Evolutionary conservation across 2,329 filamentous ascomycete species (phyloP).

Genomic region (Lachnellula hyalina): DNA sequence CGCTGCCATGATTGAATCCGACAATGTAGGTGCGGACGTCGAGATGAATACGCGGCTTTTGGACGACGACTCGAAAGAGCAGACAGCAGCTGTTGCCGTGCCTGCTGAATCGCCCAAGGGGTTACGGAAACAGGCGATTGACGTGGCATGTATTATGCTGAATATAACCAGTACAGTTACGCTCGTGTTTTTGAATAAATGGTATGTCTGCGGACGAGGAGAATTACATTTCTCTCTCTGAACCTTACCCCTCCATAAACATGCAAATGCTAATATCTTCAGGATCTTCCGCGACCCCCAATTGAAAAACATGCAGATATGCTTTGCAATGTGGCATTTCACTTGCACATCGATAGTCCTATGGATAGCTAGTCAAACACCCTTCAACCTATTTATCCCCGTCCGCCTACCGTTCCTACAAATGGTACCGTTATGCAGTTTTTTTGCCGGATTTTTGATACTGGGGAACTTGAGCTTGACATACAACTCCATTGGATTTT

Average conservation of each 20-base stretch:
- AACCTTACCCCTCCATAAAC: not conserved
- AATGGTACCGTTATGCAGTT: conserved; percentile 41
- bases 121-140: conserved; percentile 15
- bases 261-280: not conserved
- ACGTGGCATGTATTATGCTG: conserved; percentile 34
- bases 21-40: conserved; percentile 19
- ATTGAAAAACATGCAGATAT: conserved; percentile 39
- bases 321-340: conserved; percentile 44
- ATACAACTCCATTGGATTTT: conserved; percentile 43
- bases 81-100: not conserved
- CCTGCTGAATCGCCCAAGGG: conserved; percentile 1
- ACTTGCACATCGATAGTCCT: conserved; percentile 39
- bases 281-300: conserved; percentile 41
- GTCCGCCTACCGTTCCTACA: conserved; percentile 38
- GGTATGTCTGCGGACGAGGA: conserved; percentile 24
- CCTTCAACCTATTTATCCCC: conserved; percentile 41
- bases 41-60: conserved; percentile 22
- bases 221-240: not conserved
- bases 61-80: conserved; percentile 11
- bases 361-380: conserved; percentile 36
- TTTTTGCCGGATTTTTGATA: conserved; percentile 42
- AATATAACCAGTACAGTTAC: conserved; percentile 40
- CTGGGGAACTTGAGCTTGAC: conserved; percentile 41
- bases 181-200: conserved; percentile 41
- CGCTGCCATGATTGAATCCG: conserved; percentile 8